Evolutionary conservation across 495 filamentous ascomycete species (phyloP), one percentile per base, ranked within the genome.

Genomic region (Zalerion maritima): DNA sequence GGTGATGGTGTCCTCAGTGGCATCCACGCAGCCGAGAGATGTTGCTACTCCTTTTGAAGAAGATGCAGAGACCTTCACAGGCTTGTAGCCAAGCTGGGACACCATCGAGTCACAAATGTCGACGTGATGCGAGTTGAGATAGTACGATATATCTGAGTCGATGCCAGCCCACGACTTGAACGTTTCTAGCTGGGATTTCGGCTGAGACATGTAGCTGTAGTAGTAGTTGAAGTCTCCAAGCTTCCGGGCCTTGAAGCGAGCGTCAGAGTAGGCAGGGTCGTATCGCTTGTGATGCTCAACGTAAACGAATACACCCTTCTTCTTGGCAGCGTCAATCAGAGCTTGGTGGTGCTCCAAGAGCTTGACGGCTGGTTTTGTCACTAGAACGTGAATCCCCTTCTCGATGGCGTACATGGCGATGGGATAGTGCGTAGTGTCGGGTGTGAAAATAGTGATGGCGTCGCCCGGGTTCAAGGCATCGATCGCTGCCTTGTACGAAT

Each of bases 221-320:
- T 93, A 94, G 64, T 94, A 94, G 57, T 91, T 93, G 69, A 93
- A 93, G 51, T 93, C 80, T 28, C 86, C 86, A 4, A 94, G 56
- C 15, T 52, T 66, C 43, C 64, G 54, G 0, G 86, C 82, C 36
- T 77, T 73, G 45, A 73, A 73, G n/a, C 60, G 57, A 1, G 86
- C 86, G 46, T 94, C 86, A 4, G 78, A 67, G 60, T 94, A 94
- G 0, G 81, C 83, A 1, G 85, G 85, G 49, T 94, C 86, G 53
- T 73, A 94, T 27, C 86, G 81, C 51, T 94, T 94, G 65, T 94
- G 86, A 57, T 94, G 86, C 60, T 94, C 86, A 47, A 94, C 64
- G 59, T 81, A 94, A 35, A 94, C 84, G 49, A 86, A 85, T 26
- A 94, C 83, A 31, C 73, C 71, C 46, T 79, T 61, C 37, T 80